These are phyloP conservation scores for Coriolopsis trogii DNA, from an alignment of 1,284 basidiomycete species.

Conservation along the genomic window DNA sequence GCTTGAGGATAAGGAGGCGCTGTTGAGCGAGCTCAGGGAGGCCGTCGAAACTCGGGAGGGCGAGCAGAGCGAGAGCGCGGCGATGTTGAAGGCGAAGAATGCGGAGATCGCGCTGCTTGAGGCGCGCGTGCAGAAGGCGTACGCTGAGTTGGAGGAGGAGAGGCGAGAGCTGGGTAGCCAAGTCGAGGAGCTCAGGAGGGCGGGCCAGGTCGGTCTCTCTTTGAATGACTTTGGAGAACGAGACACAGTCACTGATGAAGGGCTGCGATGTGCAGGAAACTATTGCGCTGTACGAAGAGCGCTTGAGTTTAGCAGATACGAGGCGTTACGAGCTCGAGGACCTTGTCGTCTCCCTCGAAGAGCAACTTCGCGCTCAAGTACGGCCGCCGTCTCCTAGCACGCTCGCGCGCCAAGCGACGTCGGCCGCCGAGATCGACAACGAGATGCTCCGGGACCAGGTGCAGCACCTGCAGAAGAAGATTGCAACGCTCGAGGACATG, in stretches of 20 bases:
- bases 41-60: slow-evolving; percentile 56
- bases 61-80: slow-evolving; percentile 52
- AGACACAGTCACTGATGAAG: not conserved
- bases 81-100: slow-evolving; percentile 54
- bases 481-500: slow-evolving; percentile 79
- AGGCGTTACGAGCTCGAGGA: slow-evolving; percentile 82
- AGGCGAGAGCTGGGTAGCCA: slow-evolving; percentile 66
- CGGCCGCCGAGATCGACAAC: slow-evolving; percentile 89
- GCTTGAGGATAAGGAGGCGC: slow-evolving; percentile 48
- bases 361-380: slow-evolving; percentile 46
- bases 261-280: slow-evolving; percentile 85
- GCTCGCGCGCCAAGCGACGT: slow-evolving; percentile 45
- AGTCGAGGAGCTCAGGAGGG: slow-evolving; percentile 80
- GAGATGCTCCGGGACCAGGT: slow-evolving; percentile 89
- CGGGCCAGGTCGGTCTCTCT: slow-evolving; percentile 69
- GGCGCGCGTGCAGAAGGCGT: slow-evolving; percentile 49
- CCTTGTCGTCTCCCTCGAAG: slow-evolving; percentile 65
- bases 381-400: slow-evolving; percentile 43
- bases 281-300: slow-evolving; percentile 90
- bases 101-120: slow-evolving; percentile 58
- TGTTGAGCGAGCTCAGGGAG: slow-evolving; percentile 52
- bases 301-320: slow-evolving; percentile 69
- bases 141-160: slow-evolving; percentile 63
- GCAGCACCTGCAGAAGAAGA: slow-evolving; percentile 80
- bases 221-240: not conserved